phyloP scores from a whole-genome alignment of 2,329 filamentous ascomycete genomes.

The Penicillium sp. region DNA sequence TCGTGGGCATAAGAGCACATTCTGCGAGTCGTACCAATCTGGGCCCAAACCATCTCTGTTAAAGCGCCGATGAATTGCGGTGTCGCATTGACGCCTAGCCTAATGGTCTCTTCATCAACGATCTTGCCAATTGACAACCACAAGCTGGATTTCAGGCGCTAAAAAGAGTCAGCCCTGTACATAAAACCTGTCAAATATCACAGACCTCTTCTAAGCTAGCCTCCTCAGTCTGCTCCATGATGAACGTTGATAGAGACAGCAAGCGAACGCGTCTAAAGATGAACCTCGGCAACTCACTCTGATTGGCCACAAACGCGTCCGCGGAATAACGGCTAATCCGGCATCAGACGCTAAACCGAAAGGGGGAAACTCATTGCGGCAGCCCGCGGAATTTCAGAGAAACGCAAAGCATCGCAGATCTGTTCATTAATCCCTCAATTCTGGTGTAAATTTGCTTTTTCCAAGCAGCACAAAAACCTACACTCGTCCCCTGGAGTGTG shows the following conservation, averaged over 20 bases:
- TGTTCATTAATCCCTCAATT: conserved; percentile 6
- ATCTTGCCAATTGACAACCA: conserved; percentile 86
- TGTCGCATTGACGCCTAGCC: conserved; percentile 78
- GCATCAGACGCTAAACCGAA: background rate
- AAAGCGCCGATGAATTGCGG: conserved; percentile 85
- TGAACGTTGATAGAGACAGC: conserved; percentile 7
- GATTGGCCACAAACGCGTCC: conserved; percentile 25
- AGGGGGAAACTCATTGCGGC: conserved; percentile 1
- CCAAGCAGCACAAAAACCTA: background rate
- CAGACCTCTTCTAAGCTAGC: conserved; percentile 37
- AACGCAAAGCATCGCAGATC: conserved; percentile 10
- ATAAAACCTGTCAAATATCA: background rate
- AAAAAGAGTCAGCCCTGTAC: background rate
- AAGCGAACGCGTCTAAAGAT: conserved; percentile 11
- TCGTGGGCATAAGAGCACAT: background rate
- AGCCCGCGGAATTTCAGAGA: conserved; percentile 12
- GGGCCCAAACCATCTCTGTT: conserved; percentile 84
- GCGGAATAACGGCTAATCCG: conserved; percentile 22
- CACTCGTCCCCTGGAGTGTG: background rate
- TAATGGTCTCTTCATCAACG: conserved; percentile 78
- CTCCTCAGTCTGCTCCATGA: conserved; percentile 33
- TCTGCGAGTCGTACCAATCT: conserved; percentile 64
- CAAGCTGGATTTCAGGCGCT: conserved; percentile 81
- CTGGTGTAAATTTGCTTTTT: background rate
- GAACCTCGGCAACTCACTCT: background rate